Percentiles rank a stretch among this genome's conserved stretches.
Conservation (phyloP, 2,329 filamentous ascomycete species). For the Claviceps sp. region DNA sequence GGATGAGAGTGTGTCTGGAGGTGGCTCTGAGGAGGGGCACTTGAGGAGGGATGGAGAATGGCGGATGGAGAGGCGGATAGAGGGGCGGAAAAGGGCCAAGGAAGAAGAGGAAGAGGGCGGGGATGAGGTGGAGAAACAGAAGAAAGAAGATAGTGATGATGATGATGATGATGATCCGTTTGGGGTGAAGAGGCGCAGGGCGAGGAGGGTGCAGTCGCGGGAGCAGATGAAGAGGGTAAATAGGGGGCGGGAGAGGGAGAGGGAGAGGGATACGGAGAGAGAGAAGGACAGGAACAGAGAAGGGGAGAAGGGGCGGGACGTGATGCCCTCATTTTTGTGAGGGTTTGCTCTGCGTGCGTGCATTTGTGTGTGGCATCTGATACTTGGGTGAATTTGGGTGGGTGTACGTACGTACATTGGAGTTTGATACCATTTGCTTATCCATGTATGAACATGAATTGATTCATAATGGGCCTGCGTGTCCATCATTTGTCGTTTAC, state of each 20-base stretch:
- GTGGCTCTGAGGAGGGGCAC: neutral
- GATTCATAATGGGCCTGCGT: too few relatives aligned
- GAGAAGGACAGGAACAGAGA: neutral
- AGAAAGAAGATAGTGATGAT: slow-evolving; percentile 8
- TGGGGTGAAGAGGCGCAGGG: slow-evolving; percentile 18
- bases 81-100: neutral
- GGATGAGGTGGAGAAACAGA: neutral
- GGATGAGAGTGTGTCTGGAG: too few relatives aligned
- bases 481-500: too few relatives aligned
- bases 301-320: slow-evolving; percentile 10
- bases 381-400: neutral
- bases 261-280: neutral
- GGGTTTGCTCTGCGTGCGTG: neutral
- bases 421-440: too few relatives aligned
- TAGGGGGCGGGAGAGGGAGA: neutral
- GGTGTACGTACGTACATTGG: too few relatives aligned
- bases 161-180: slow-evolving; percentile 24
- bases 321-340: slow-evolving; percentile 26
- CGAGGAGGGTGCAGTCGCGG: slow-evolving; percentile 18
- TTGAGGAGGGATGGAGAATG: neutral
- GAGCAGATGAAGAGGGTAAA: slow-evolving; percentile 10
- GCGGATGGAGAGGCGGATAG: neutral
- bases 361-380: neutral
- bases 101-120: neutral
- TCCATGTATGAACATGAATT: too few relatives aligned